Evolutionary conservation across 2,329 filamentous ascomycete genomes (phyloP).

Genomic region (Sordariomycetes sp.): DNA sequence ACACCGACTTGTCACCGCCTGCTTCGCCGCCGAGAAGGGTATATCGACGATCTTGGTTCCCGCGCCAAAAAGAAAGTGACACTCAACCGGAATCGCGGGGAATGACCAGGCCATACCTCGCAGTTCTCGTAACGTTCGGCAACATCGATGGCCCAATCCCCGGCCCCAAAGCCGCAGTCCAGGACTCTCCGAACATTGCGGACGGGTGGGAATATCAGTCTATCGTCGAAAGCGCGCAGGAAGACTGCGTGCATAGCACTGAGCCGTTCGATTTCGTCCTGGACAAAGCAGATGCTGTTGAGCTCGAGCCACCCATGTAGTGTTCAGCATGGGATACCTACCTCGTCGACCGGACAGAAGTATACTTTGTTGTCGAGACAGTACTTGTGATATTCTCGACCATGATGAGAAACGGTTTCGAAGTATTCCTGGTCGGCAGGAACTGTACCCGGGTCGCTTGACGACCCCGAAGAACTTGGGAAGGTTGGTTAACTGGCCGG

Average conservation of each 20-base stretch:
- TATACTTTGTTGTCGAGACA: constrained; percentile 54
- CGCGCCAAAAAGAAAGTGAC: background rate
- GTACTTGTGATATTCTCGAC: constrained; percentile 57
- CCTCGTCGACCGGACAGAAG: constrained; percentile 62
- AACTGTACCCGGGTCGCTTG: constrained; percentile 34
- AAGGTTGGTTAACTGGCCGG: background rate
- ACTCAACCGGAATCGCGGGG: background rate
- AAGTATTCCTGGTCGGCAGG: constrained; percentile 47
- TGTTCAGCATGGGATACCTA: constrained; percentile 20
- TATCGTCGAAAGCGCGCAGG: constrained; percentile 51
- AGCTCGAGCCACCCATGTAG: constrained; percentile 5
- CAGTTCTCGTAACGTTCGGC: constrained; percentile 53
- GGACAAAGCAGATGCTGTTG: constrained; percentile 7
- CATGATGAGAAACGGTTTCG: constrained; percentile 48
- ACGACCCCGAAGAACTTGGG: constrained; percentile 1
- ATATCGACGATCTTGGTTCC: background rate
- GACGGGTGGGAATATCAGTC: constrained; percentile 61
- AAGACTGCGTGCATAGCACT: constrained; percentile 54
- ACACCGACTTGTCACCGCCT: background rate
- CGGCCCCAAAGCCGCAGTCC: constrained; percentile 65
- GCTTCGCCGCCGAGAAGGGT: background rate
- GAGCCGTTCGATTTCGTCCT: constrained; percentile 60
- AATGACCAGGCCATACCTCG: constrained; percentile 36
- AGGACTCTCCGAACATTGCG: constrained; percentile 46
- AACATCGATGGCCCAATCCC: constrained; percentile 58